Base-by-base conservation (phyloP, 495 filamentous ascomycete genomes). In the Rusavskia elegans region DNA sequence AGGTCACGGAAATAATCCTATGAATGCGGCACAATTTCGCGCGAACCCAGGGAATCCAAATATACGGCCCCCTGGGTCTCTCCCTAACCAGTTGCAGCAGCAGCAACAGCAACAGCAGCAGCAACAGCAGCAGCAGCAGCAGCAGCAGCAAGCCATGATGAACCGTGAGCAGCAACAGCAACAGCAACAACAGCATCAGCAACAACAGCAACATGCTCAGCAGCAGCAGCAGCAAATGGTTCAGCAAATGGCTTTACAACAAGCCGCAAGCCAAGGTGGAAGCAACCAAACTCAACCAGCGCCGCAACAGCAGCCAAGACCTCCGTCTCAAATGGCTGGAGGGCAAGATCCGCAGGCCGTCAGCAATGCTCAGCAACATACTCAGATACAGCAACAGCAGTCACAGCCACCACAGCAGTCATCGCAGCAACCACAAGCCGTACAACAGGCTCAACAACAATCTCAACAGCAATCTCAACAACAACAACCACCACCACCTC, bases 1-100 rank as follows among this genome's bases (percentile, higher is more conserved):
- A 57, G 76, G 76, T 20, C 79, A 84, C 60, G 78, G 76, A 16
- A 76, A 80, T 25, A 78, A 76, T 53, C 68, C 67, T 25, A 65
- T 83, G 50, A 80, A 57, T 53, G 66, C 71, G 25, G 72, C 72
- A 27, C 78, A 82, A 52, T 68, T 77, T 55, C 68, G 71, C 42
- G 73, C 76, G 23, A 76, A 83, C 69, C 70, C 75, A 51, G 66
- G 57, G 6, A 71, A 70, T 35, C 63, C 64, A n/a, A 63, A 57
- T 44, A 72, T 76, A 69, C 69, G 52, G 14, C 44, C 44, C 11
- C 44, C 44, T 29, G 44, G 13, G 19, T 16, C 19, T 29, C 17
- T 29, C 23, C 14, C 74, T 45, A 63, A 65, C 27, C 62, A 35
- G 51, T 66, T 68, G 38, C 61, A 72, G 50, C 74, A 73, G 13